Evolutionary conservation across 2,329 filamentous ascomycete species (phyloP).

Genomic region (Ophiostoma sp.): DNA sequence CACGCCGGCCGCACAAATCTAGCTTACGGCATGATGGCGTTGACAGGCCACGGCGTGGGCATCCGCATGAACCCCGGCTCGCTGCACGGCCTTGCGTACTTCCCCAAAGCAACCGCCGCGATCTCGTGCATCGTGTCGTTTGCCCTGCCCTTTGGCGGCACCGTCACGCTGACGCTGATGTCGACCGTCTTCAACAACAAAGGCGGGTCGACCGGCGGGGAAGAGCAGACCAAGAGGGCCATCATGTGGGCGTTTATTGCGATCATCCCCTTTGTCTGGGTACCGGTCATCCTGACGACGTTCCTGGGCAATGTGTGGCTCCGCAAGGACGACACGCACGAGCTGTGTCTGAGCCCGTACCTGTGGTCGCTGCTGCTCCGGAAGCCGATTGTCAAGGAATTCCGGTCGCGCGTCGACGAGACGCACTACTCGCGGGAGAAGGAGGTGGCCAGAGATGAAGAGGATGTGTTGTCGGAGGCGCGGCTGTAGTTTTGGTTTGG

Average conservation of each 20-base stretch:
- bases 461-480: neutral
- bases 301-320: constrained; percentile 33
- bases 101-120: constrained; percentile 51
- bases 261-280: constrained; percentile 35
- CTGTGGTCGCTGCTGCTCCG: neutral
- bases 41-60: constrained; percentile 58
- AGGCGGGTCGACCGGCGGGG: constrained; percentile 14
- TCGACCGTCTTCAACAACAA: constrained; percentile 62
- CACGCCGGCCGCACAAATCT: neutral
- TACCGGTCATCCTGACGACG: constrained; percentile 30
- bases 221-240: constrained; percentile 36
- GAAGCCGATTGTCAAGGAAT: neutral
- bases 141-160: constrained; percentile 59
- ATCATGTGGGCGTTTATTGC: constrained; percentile 27
- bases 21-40: constrained; percentile 61
- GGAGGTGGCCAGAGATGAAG: neutral
- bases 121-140: constrained; percentile 58
- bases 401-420: neutral
- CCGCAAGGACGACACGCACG: constrained; percentile 19
- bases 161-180: constrained; percentile 62
- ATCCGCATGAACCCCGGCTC: constrained; percentile 57
- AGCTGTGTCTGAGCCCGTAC: neutral
- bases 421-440: neutral
- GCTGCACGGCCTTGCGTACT: constrained; percentile 59
- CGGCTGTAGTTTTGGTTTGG: neutral